Evolutionary conservation across 2,329 filamentous ascomycete genomes (phyloP).

Genomic region (Fusarium neocosmosporiellum): DNA sequence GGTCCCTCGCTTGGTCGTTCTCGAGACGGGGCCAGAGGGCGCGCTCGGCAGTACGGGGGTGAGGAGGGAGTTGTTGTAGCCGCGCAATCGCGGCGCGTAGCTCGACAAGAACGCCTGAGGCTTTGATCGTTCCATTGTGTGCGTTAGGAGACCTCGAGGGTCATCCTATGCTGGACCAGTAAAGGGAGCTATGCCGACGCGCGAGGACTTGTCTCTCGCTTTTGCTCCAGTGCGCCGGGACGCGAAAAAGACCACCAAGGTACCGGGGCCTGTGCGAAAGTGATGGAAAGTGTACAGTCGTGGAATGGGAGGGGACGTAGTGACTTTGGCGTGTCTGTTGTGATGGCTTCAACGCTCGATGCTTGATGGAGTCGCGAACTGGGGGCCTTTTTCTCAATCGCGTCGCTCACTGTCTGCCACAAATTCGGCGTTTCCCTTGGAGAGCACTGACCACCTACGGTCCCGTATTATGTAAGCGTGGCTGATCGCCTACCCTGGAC

Average conservation of each 20-base stretch:
- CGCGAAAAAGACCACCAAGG: background rate
- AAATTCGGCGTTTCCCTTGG: constrained; percentile 38
- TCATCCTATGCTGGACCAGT: constrained; percentile 47
- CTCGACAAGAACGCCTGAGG: constrained; percentile 92
- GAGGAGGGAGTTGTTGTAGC: constrained; percentile 91
- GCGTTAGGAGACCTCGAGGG: constrained; percentile 32
- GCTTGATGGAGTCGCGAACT: constrained; percentile 46
- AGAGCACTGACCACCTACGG: constrained; percentile 17
- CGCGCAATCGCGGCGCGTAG: constrained; percentile 89
- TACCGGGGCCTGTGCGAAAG: constrained; percentile 10
- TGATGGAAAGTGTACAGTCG: background rate
- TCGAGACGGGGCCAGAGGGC: constrained; percentile 73
- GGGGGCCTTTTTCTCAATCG: constrained; percentile 47
- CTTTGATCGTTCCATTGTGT: constrained; percentile 62
- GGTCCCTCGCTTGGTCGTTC: constrained; percentile 97
- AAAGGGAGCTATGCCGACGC: constrained; percentile 38
- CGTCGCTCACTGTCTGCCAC: constrained; percentile 41
- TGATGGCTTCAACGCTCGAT: constrained; percentile 37
- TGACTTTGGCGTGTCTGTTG: constrained; percentile 26
- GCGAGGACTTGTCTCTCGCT: constrained; percentile 32
- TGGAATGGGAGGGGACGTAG: constrained; percentile 9
- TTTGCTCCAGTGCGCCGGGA: constrained; percentile 12
- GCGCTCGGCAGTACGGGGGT: constrained; percentile 82
- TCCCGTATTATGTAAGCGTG: constrained; percentile 34
- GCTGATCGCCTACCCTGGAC: constrained; percentile 24